Percentiles rank a stretch among this genome's conserved stretches.
These are phyloP conservation scores for Serendipita sp. DNA, from an alignment of 768 basidiomycete genomes.

Conservation along the genomic window DNA sequence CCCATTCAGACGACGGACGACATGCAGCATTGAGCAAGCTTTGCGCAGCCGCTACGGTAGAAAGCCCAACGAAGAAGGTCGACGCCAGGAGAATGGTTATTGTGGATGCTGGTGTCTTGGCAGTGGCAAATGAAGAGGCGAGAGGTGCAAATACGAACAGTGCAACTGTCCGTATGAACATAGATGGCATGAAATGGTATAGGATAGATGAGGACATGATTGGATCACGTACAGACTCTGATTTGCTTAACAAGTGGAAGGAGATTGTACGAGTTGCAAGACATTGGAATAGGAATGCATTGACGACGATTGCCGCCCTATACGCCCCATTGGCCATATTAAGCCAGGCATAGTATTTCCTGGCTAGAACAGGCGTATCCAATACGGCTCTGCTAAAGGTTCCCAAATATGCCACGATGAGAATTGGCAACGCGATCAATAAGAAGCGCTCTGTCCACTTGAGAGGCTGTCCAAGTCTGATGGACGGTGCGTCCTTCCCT, in stretches of 20 bases:
- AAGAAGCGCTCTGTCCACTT: neutral
- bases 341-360: neutral
- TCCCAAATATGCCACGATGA: neutral
- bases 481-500: neutral
- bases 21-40: neutral
- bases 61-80: neutral
- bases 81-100: neutral
- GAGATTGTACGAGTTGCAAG: neutral
- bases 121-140: neutral
- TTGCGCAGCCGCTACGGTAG: neutral
- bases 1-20: neutral
- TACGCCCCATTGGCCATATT: neutral
- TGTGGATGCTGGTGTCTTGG: conserved; percentile 1
- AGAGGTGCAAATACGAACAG: neutral
- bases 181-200: neutral
- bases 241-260: neutral
- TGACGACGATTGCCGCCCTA: neutral
- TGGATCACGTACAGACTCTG: neutral
- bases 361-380: neutral
- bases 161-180: conserved; percentile 3
- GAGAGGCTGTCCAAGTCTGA: neutral
- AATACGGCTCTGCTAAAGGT: neutral
- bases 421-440: neutral
- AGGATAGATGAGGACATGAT: neutral
- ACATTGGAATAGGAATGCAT: neutral